A percentile compares a stretch with the other conserved stretches of the same genome.
phyloP scores from a whole-genome alignment of 805 yeast genomes.

The Ogataea methylovora region DNA sequence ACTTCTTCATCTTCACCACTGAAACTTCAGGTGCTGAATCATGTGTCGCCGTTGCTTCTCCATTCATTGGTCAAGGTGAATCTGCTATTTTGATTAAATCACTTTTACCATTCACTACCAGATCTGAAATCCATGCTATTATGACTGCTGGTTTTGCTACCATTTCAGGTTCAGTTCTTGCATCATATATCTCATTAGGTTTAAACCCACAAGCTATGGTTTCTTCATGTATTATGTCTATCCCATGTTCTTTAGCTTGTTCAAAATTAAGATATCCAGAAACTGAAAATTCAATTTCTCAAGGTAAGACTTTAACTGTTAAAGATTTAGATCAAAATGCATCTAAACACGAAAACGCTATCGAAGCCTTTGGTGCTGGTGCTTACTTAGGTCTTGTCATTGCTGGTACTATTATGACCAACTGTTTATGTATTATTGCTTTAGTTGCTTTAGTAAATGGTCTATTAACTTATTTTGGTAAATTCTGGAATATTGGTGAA shows the following conservation, averaged over 20 bases:
- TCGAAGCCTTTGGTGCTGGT: conserved; percentile 39
- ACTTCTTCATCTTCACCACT: conserved; percentile 53
- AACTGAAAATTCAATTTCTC: conserved; percentile 44
- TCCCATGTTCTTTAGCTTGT: conserved; percentile 56
- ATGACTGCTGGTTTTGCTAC: conserved; percentile 60
- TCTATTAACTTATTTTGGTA: conserved; percentile 51
- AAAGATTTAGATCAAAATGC: conserved; percentile 28
- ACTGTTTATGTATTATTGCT: conserved; percentile 55
- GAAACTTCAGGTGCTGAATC: conserved; percentile 58
- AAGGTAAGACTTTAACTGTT: conserved; percentile 41
- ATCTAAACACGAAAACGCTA: conserved; percentile 34
- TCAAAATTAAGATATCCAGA: conserved; percentile 56
- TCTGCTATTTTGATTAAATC: conserved; percentile 55
- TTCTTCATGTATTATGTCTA: conserved; percentile 63
- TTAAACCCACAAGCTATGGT: conserved; percentile 55
- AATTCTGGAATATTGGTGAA: conserved; percentile 49
- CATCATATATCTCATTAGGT: conserved; percentile 56
- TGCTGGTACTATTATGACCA: conserved; percentile 50
- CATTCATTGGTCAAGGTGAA: conserved; percentile 62
- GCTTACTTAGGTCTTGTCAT: conserved; percentile 49
- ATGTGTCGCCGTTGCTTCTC: conserved; percentile 59
- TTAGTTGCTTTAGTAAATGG: conserved; percentile 50
- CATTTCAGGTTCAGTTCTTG: conserved; percentile 56
- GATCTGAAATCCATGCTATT: conserved; percentile 55
- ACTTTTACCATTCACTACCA: conserved; percentile 49